phyloP scores from a whole-genome alignment of 129 eudicot genomes.

The Smallanthus sonchifolius region DNA sequence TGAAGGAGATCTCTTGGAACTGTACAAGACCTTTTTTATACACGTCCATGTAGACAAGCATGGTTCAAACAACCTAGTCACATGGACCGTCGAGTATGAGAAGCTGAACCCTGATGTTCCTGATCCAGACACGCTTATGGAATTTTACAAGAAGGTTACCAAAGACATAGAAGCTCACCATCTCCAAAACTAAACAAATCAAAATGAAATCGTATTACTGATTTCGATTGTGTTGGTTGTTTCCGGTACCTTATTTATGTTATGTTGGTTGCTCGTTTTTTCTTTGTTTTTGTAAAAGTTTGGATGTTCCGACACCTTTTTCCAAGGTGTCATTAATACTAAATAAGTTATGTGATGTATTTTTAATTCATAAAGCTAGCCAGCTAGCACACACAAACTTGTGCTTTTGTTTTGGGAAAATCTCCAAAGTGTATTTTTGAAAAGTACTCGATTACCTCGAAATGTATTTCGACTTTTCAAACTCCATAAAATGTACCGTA shows the following conservation, averaged over 20 bases:
- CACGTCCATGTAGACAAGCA: conserved; percentile 21
- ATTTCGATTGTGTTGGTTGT: background rate
- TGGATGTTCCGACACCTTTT: background rate
- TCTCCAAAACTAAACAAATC: conserved; percentile 5
- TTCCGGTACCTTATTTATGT: conserved; percentile 1
- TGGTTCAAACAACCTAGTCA: conserved; percentile 19
- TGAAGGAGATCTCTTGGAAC: conserved; percentile 27
- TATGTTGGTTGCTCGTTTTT: background rate
- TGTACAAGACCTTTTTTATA: conserved; percentile 16
- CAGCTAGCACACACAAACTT: no score
- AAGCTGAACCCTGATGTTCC: conserved; percentile 23
- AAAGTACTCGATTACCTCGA: no score
- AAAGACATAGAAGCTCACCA: conserved; percentile 27
- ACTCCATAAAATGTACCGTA: no score
- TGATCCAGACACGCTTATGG: conserved; percentile 25
- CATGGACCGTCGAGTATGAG: conserved; percentile 33
- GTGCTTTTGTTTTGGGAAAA: no score
- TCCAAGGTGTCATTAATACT: background rate
- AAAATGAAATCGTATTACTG: conserved; percentile 8
- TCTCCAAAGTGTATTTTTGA: no score
- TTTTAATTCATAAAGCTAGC: no score
- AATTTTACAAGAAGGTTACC: conserved; percentile 16
- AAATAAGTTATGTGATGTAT: no score
- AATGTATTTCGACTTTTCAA: no score
- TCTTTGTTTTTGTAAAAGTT: background rate